phyloP scores from a whole-genome alignment of 331 rosid species.

The Pyrus hybrid region DNA sequence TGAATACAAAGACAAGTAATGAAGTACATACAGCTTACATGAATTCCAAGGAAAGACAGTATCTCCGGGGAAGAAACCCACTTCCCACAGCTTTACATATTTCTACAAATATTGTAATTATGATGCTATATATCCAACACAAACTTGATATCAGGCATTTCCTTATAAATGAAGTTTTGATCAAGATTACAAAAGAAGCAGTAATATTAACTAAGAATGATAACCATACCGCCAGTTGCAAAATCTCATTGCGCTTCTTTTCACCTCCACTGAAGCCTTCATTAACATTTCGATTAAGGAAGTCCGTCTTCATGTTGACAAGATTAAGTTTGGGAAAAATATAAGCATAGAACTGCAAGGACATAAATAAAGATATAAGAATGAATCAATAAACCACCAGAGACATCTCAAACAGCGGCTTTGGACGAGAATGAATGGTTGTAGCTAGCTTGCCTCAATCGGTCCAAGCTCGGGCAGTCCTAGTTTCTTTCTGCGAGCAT shows the following conservation, averaged over 20 bases:
- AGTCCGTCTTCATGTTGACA: slow-evolving; percentile 86
- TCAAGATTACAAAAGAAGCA: neutral
- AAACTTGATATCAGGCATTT: neutral
- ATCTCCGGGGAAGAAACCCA: too few species aligned
- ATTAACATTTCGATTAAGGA: slow-evolving; percentile 85
- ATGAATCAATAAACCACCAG: neutral
- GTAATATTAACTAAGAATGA: neutral
- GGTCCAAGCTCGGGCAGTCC: slow-evolving; percentile 82
- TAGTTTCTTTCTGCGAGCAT: slow-evolving; percentile 69
- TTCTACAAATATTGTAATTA: neutral
- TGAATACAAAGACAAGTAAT: neutral
- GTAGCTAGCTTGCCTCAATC: slow-evolving; percentile 60
- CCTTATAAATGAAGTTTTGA: too few species aligned
- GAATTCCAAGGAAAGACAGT: neutral
- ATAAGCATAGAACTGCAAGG: slow-evolving; percentile 65
- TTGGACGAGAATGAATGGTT: neutral
- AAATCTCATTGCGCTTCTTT: slow-evolving; percentile 81
- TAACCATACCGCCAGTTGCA: slow-evolving; percentile 74
- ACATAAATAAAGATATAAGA: neutral
- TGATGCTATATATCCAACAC: neutral
- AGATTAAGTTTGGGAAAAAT: slow-evolving; percentile 70
- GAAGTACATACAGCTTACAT: neutral
- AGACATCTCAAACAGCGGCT: neutral
- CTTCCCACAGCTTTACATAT: neutral
- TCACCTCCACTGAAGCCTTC: slow-evolving; percentile 99